These are phyloP conservation scores for Microstegium vimineum DNA, from an alignment of 176 grass and related monocot species.

Conservation along the genomic window DNA sequence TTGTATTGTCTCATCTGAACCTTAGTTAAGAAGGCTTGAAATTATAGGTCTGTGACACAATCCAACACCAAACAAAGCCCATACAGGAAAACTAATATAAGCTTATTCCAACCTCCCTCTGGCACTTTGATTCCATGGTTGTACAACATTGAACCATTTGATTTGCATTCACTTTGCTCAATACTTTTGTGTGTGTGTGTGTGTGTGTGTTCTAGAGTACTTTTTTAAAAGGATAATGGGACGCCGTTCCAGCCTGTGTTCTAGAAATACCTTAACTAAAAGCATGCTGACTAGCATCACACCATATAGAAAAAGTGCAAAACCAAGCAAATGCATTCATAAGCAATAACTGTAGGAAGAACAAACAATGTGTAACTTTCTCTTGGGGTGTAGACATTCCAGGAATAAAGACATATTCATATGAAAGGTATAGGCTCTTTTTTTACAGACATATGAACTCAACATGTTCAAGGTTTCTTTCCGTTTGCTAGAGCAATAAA, in stretches of 20 bases:
- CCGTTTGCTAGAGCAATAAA: background rate
- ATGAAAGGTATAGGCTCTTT: background rate
- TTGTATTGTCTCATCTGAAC: too few relatives aligned
- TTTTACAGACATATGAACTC: background rate
- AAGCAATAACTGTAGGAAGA: background rate
- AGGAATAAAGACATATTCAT: conserved; percentile 1
- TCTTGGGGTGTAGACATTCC: background rate
- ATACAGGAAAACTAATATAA: background rate
- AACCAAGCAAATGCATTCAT: background rate
- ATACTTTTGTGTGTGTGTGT: background rate
- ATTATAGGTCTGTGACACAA: background rate
- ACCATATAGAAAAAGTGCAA: background rate
- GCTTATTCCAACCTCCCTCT: too few relatives aligned
- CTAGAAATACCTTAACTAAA: conserved; percentile 3
- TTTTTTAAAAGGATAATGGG: too few relatives aligned
- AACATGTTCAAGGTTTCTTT: background rate
- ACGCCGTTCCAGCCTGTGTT: too few relatives aligned
- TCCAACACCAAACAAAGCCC: background rate
- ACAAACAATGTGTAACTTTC: background rate
- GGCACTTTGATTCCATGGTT: too few relatives aligned
- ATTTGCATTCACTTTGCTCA: background rate
- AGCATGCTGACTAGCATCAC: background rate
- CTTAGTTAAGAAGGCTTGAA: background rate
- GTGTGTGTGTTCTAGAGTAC: background rate
- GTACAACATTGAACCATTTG: background rate